A percentile compares a stretch with the other conserved stretches of the same genome.
Conservation (phyloP, 1,139 yeast genomes). For the Arxiozyma heterogenica region DNA sequence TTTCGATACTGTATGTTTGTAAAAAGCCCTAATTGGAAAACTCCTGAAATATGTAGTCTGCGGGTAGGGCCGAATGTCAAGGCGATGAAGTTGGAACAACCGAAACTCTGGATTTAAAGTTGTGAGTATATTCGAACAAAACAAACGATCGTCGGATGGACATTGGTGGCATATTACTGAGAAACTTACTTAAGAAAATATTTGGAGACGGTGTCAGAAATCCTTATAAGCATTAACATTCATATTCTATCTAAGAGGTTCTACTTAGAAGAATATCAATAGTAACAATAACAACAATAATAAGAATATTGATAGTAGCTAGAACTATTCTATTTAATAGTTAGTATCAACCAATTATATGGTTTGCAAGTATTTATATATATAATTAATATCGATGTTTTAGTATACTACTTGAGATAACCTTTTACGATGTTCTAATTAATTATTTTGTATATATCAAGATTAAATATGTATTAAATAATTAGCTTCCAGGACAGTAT, state of each 20-base stretch:
- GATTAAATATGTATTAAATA: too few species aligned
- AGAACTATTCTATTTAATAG: neutral
- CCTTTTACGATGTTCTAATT: too few species aligned
- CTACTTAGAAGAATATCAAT: too few species aligned
- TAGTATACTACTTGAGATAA: too few species aligned
- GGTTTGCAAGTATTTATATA: too few species aligned
- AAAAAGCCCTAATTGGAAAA: neutral
- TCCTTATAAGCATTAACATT: neutral
- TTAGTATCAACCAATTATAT: neutral
- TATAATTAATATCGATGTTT: too few species aligned
- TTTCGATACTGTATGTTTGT: neutral
- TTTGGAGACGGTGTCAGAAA: neutral
- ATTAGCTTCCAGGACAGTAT: too few species aligned
- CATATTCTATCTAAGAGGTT: neutral
- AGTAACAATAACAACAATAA: neutral
- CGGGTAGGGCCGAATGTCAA: neutral
- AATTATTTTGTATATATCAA: too few species aligned
- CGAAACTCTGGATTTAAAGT: neutral
- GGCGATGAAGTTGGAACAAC: neutral
- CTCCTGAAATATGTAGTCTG: neutral
- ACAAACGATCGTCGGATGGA: neutral
- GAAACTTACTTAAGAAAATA: neutral
- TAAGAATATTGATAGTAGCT: neutral
- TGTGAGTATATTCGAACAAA: neutral
- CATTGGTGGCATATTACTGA: neutral